Base-by-base conservation (phyloP, 2,329 filamentous ascomycete species). In the Cladosporium colombiae region DNA sequence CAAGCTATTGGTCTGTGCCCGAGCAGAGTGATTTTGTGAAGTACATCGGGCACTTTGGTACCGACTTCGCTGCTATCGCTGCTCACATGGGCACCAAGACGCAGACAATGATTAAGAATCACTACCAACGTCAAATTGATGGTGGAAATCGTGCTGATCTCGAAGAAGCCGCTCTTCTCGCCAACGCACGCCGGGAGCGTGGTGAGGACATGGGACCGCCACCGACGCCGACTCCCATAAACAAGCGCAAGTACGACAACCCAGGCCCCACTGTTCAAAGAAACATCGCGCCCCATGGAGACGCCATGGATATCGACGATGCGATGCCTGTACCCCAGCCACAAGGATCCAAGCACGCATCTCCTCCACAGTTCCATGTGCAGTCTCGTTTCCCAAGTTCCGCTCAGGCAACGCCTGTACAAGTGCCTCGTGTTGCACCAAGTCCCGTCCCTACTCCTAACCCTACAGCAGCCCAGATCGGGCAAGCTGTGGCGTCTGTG, bases 1-100 rank as follows among this genome's bases (percentile, higher is more conserved):
- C 90, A 1, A 94, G 91, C 77, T 95, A 95, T 76, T 95, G 91
- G 91, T 94, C 91, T 72, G 91, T 94, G 25, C 90, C 89, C 1
- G 91, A 95, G 78, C 85, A 89, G 64, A 89, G 85, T 56, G 91
- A 93, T 73, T 95, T 95, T 77, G 88, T 89, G 40, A 85, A 84
- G 65, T 83, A 92, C 66, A 82, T 95, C 56, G 85, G 83, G 60
- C 85, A 91, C 64, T 94, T 92, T 79, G 91, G 91, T 66, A 92
- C 89, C 18, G 91, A 95, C 75, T 95, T 91, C 86, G 81, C 81
- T 58, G 86, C 85, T 5, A 94, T 94, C 77, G 89, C 91, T 49
- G 83, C 83, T 61, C 88, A 92, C 72, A 93, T 95, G 89, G 89
- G 89, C 59, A 92, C 91, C 5, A 94, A 94, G 79, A 94, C 91